Base-by-base conservation (phyloP, 805 yeast species). In the Yamadazyma olivae region DNA sequence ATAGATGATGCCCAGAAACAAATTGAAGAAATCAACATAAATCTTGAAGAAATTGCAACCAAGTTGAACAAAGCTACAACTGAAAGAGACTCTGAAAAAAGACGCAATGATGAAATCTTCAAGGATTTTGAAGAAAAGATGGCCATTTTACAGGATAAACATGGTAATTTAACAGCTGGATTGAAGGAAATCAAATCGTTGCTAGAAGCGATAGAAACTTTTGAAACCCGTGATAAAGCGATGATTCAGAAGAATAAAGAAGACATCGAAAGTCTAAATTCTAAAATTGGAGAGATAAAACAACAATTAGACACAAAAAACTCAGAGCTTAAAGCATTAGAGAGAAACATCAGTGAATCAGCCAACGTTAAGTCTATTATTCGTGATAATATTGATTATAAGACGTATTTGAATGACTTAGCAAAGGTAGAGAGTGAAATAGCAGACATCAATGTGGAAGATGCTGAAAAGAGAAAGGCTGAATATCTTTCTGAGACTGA, bases 311-410 rank as follows among this genome's bases (percentile, higher is more conserved):
- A 54, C 2, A 37, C 45, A 1, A 33, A 55, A 24, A 13, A 21
- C n/a, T 20, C 13, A 5, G 23, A 28, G 13, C 1, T 59, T 54
- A 54, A 55, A 24, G 52, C 44, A 7, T 57, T 59, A 20, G 77
- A 68, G 35, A 62, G 56, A 33, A 68, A 61, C 32, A 49, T 80
- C 1, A 62, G 60, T n/a, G 83, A 84, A 43, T 73, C 84, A 1
- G 71, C 72, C 21, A 74, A 71, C 35, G 75, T 78, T 33, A 80
- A 82, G 46, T 74, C 87, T 20, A 78, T 77, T 38, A 61, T 87
- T 6, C 63, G 75, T 23, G 80, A 81, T 29, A 86, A 83, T 42
- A 49, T 86, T 22, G 86, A 82, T 41, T 62, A 80, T 10, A 56
- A 81, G 9, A 61, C 62, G 5, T 50, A 79, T 19, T 59, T 64